Percentiles rank a stretch among this genome's conserved stretches.
These are phyloP conservation scores for Dioscorea cayenensis DNA, from an alignment of 116 monocot species.

Conservation along the genomic window DNA sequence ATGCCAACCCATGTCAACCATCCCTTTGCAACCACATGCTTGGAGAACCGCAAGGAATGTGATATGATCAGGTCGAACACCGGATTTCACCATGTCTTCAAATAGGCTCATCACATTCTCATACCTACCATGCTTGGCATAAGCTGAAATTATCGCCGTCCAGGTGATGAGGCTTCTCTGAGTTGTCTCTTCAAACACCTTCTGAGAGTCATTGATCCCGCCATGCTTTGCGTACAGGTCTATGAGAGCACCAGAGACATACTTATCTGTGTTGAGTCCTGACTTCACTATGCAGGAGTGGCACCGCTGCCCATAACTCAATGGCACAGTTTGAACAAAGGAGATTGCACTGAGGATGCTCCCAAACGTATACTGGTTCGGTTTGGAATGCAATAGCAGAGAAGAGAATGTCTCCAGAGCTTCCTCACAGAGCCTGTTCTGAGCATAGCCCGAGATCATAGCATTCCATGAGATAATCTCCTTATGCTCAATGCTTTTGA, in stretches of 20 bases:
- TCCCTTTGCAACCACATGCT: constrained; percentile 66
- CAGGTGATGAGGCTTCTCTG: constrained; percentile 47
- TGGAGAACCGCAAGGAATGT: constrained; percentile 59
- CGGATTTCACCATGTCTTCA: constrained; percentile 35
- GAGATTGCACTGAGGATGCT: constrained; percentile 70
- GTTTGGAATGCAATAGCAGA: constrained; percentile 23
- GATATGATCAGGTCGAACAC: constrained; percentile 50
- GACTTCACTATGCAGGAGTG: constrained; percentile 48
- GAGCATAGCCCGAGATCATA: constrained; percentile 63
- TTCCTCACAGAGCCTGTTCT: constrained; percentile 46
- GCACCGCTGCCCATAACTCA: constrained; percentile 52
- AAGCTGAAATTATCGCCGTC: constrained; percentile 76
- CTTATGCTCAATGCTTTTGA: constrained; percentile 36
- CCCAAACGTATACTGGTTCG: constrained; percentile 72
- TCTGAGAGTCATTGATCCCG: constrained; percentile 36
- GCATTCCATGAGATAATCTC: constrained; percentile 69
- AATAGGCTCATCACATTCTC: constrained; percentile 48
- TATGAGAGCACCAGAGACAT: constrained; percentile 70
- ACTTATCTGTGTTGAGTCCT: constrained; percentile 46
- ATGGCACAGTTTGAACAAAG: constrained; percentile 31
- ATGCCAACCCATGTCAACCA: constrained; percentile 35
- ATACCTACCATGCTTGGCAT: constrained; percentile 59
- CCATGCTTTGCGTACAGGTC: constrained; percentile 87
- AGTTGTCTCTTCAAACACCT: constrained; percentile 30
- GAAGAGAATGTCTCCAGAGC: constrained; percentile 55